These are phyloP conservation scores for Serendipita sp. DNA, from an alignment of 768 basidiomycete genomes.

Conservation along the genomic window DNA sequence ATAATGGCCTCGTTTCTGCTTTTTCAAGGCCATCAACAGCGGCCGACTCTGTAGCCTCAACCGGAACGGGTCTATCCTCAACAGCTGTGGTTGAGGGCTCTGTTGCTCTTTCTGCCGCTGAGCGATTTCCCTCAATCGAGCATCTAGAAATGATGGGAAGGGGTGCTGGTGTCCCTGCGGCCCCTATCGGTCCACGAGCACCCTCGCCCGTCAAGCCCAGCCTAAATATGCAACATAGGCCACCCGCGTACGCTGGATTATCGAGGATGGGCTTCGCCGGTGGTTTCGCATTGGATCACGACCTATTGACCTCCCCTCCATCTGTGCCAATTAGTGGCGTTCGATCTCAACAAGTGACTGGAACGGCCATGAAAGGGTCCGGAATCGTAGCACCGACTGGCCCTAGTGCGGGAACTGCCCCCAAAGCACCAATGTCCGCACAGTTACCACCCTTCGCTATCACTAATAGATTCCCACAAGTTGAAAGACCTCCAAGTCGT, in stretches of 20 bases:
- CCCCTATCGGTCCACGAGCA: not conserved
- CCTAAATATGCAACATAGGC: not conserved
- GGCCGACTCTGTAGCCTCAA: constrained; percentile 1
- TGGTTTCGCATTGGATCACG: constrained; percentile 2
- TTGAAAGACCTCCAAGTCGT: not conserved
- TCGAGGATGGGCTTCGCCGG: not conserved
- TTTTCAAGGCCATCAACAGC: constrained; percentile 2
- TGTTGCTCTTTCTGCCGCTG: constrained; percentile 35
- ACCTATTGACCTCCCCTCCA: not conserved
- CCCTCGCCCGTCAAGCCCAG: not conserved
- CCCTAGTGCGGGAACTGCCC: not conserved
- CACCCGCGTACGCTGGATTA: not conserved
- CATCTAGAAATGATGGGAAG: constrained; percentile 36
- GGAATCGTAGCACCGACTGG: not conserved
- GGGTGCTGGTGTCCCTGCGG: not conserved
- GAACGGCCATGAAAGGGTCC: constrained; percentile 26
- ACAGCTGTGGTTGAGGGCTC: not conserved
- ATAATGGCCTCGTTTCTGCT: constrained; percentile 2
- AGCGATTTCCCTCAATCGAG: constrained; percentile 77
- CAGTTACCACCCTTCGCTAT: not conserved
- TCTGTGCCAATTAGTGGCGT: constrained; percentile 18
- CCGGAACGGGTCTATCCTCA: not conserved
- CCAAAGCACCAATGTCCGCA: not conserved
- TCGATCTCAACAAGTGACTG: constrained; percentile 43
- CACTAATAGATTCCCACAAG: not conserved